Evolutionary conservation across 768 basidiomycete species (phyloP).

Genomic region (Termitomyces sp.): DNA sequence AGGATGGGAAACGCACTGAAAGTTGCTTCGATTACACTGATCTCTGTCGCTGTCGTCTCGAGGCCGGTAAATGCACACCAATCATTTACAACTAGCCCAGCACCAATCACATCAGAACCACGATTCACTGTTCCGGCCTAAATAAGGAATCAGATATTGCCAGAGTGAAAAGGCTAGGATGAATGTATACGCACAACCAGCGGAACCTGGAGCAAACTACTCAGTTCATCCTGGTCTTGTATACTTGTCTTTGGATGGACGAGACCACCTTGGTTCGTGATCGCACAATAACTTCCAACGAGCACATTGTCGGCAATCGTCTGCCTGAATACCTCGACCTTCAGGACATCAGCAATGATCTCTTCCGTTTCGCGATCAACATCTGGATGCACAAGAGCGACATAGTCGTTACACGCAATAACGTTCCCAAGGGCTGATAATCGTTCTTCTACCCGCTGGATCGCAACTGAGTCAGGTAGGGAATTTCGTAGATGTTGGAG

Average conservation of each 20-base stretch:
- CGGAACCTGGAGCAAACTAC: slow-evolving; percentile 89
- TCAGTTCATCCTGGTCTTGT: slow-evolving; percentile 96
- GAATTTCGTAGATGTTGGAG: slow-evolving; percentile 96
- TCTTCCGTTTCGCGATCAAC: slow-evolving; percentile 98
- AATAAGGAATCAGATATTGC: slow-evolving; percentile 1
- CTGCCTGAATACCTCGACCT: slow-evolving; percentile 98
- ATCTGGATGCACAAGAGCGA: slow-evolving; percentile 97
- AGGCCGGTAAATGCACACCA: slow-evolving; percentile 99
- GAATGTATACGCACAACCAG: slow-evolving; percentile 66
- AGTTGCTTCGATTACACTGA: slow-evolving; percentile 94
- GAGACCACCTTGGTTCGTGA: slow-evolving; percentile 95
- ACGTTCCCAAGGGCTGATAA: slow-evolving; percentile 97
- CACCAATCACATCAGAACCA: slow-evolving; percentile 96
- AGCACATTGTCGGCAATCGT: slow-evolving; percentile 96
- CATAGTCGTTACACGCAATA: slow-evolving; percentile 97
- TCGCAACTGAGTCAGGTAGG: slow-evolving; percentile 86
- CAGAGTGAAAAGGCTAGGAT: not conserved
- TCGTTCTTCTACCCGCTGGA: slow-evolving; percentile 96
- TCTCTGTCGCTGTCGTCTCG: slow-evolving; percentile 99
- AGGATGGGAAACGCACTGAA: slow-evolving; percentile 67
- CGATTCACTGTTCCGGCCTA: slow-evolving; percentile 98
- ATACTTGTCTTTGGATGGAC: slow-evolving; percentile 97
- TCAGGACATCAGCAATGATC: slow-evolving; percentile 98
- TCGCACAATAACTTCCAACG: slow-evolving; percentile 92
- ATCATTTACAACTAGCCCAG: slow-evolving; percentile 96